Evolutionary conservation across 1,284 basidiomycete genomes (phyloP), one percentile per base, ranked within the genome.

Genomic region (Porogramme epimiltina): DNA sequence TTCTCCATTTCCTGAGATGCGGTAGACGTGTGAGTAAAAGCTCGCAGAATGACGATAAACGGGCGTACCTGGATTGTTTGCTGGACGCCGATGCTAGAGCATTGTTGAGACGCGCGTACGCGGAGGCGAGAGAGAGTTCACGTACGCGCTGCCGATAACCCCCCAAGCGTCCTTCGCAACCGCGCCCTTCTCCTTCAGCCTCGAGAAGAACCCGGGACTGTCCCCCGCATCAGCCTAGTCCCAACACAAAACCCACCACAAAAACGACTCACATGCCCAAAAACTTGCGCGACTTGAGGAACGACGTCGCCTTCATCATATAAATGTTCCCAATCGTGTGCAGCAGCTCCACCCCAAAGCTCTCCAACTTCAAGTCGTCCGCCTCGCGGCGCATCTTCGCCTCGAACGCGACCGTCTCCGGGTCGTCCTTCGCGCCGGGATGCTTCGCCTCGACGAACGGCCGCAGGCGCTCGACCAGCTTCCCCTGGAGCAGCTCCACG

Each of bases 301-400:
- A 97, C 42, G 93, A 93, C 33, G 91, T 86, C 2, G 92, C 91
- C 73, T 98, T 98, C 77, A 89, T 91, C 64, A 94, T 87, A 70
- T 98, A 99, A 31, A 98, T 86, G 51, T 81, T 87, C 2, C 93
- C 92, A 62, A 95, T 95, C 13, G 91, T 87, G 62, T 93, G 90
- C 36, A 94, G 72, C 45, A 93, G 77, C 82, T 98, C 96, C 38
- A 99, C 87, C 51, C 97, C 97, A 70, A 99, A 99, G 60, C 93
- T 96, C 76, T 99, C 97, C 52, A 98, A 74, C 77, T 98, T 99
- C 65, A 99, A 71, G 74, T 99, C 97, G 59, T 98, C 94, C 1
- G 93, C 94, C 71, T 99, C 97, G 40, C 82, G 77, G 66, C 74
- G 80, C 70, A 98, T 92, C 70, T 80, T 85, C 47, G 79, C 77